Evolutionary conservation across 805 yeast species (phyloP), one percentile per base, ranked within the genome.

Genomic region (Candida fluviatilis): DNA sequence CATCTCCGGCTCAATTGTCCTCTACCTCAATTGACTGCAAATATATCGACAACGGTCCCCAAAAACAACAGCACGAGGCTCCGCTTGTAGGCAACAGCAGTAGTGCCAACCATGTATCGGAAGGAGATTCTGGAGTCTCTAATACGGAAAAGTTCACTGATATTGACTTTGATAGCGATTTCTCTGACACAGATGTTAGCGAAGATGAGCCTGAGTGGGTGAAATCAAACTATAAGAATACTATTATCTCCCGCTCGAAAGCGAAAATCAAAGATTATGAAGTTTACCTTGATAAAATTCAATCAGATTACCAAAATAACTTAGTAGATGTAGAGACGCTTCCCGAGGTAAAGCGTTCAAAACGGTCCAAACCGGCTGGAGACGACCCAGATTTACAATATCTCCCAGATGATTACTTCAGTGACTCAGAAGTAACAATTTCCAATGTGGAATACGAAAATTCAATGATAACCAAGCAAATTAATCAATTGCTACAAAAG

Each of bases 131-230:
- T n/a, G n/a, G n/a, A n/a, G n/a, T n/a, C n/a, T n/a, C n/a, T n/a
- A n/a, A n/a, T n/a, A n/a, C n/a, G n/a, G n/a, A n/a, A n/a, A n/a
- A n/a, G n/a, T n/a, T n/a, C n/a, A 16, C 24, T 17, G 36, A 31
- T 27, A 8, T 26, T 7, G 45, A 40, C 29, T 29, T 16, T n/a
- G 18, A 26, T 26, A 26, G 29, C 15, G 29, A 26, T 6, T 26
- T 35, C 55, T 26, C 29, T 26, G 2, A 26, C 15, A 13, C 13
- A 5, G 24, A 21, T 21, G 24, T 10, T 2, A 63, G 60, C 14
- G 77, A 73, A 13, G 76, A 73, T 37, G 90, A 83, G 33, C 90
- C 91, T 0, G 82, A 69, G 4, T 84, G 93, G 93, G 79, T 82
- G 0, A 67, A 60, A 11, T 60, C 68, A 21, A 64, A 57, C 42